Evolutionary conservation across 208 protist species (phyloP).

Genomic region (Vickermania spadyakhi): DNA sequence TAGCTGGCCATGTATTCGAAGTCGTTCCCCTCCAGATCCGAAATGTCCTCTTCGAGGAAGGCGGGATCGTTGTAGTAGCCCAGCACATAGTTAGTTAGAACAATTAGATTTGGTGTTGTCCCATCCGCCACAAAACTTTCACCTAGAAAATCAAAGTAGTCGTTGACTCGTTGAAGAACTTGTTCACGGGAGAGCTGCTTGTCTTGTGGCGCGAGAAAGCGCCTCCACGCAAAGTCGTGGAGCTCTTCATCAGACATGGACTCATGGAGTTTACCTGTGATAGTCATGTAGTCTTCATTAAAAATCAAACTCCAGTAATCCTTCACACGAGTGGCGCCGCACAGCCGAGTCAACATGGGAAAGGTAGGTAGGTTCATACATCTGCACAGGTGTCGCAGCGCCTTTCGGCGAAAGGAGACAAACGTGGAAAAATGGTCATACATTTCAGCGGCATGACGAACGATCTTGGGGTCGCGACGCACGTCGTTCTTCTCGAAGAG

Average conservation of each 20-base stretch:
- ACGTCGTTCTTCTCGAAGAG: slow-evolving; percentile 91
- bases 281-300: slow-evolving; percentile 91
- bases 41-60: slow-evolving; percentile 81
- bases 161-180: slow-evolving; percentile 70
- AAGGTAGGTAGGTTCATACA: slow-evolving; percentile 87
- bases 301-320: slow-evolving; percentile 89
- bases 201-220: slow-evolving; percentile 84
- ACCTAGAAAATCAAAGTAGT: slow-evolving; percentile 85
- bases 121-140: slow-evolving; percentile 75
- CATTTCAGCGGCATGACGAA: slow-evolving; percentile 78
- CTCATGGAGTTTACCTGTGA: slow-evolving; percentile 79
- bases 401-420: slow-evolving; percentile 74
- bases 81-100: slow-evolving; percentile 81
- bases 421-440: slow-evolving; percentile 86
- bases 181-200: slow-evolving; percentile 82
- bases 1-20: slow-evolving; percentile 81
- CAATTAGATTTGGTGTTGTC: slow-evolving; percentile 85
- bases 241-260: slow-evolving; percentile 85
- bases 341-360: slow-evolving; percentile 77
- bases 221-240: slow-evolving; percentile 85
- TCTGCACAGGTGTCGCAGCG: slow-evolving; percentile 77
- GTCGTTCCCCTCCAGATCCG: slow-evolving; percentile 85
- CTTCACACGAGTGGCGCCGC: slow-evolving; percentile 68
- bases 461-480: slow-evolving; percentile 70
- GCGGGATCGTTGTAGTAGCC: slow-evolving; percentile 91